Percentiles rank a stretch among this genome's conserved stretches.
Conservation (phyloP, 2,329 filamentous ascomycete species). For the Aspergillus sp. region DNA sequence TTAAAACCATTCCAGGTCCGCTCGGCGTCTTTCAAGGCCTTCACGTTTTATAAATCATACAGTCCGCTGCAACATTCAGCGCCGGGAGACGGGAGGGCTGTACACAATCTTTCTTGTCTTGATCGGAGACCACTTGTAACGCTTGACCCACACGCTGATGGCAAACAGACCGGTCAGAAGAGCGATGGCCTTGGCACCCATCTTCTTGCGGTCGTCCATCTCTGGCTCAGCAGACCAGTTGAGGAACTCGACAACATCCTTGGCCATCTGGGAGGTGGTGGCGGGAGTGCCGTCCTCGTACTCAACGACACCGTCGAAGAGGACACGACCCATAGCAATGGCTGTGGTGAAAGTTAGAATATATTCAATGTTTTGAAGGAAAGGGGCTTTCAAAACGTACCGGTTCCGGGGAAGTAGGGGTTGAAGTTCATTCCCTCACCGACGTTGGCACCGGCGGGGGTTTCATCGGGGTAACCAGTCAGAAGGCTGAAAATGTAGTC, state of each 20-base stretch:
- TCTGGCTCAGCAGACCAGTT: constrained; percentile 99
- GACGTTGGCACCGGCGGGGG: constrained; percentile 81
- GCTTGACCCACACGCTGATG: constrained; percentile 94
- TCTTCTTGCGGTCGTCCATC: constrained; percentile 99
- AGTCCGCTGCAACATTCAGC: constrained; percentile 25
- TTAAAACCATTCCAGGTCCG: constrained; percentile 11
- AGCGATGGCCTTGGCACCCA: constrained; percentile 94
- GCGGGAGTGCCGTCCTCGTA: constrained; percentile 96
- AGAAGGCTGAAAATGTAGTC: constrained; percentile 97
- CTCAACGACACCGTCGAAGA: constrained; percentile 95
- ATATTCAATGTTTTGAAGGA: not conserved
- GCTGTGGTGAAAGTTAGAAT: constrained; percentile 28
- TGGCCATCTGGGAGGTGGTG: constrained; percentile 97
- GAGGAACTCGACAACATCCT: constrained; percentile 97
- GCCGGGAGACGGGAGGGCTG: constrained; percentile 59
- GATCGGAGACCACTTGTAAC: constrained; percentile 97
- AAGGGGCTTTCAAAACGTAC: constrained; percentile 37
- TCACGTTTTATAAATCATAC: constrained; percentile 27
- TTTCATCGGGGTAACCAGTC: constrained; percentile 95
- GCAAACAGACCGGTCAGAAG: constrained; percentile 75
- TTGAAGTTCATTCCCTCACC: constrained; percentile 97
- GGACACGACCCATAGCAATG: constrained; percentile 97
- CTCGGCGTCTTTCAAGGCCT: constrained; percentile 17
- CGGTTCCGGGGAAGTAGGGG: constrained; percentile 98
- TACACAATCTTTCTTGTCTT: constrained; percentile 95